phyloP scores from a whole-genome alignment of 2,329 filamentous ascomycete genomes.

The Alternaria hordeiaustralica region DNA sequence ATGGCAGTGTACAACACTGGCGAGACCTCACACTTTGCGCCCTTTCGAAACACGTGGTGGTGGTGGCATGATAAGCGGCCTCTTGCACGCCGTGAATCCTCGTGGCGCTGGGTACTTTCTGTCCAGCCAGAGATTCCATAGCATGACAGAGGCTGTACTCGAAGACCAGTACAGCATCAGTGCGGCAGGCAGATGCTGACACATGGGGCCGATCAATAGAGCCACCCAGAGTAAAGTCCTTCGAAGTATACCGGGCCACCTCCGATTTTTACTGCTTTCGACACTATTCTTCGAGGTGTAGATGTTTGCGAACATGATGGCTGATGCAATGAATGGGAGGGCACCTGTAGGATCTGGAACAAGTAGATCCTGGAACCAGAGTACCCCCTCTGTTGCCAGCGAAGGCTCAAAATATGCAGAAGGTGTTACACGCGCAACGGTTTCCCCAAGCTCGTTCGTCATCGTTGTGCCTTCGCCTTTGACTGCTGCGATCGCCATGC shows the following conservation, averaged over 20 bases:
- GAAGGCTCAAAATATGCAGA: constrained; percentile 54
- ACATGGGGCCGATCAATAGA: constrained; percentile 40
- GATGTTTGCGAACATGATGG: constrained; percentile 58
- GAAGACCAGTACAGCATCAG: constrained; percentile 52
- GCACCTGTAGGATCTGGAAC: constrained; percentile 58
- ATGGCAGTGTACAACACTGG: not conserved
- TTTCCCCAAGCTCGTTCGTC: constrained; percentile 9
- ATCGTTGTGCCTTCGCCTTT: constrained; percentile 7
- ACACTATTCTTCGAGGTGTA: constrained; percentile 33
- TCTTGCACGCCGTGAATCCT: constrained; percentile 34
- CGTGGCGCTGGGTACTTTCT: constrained; percentile 35
- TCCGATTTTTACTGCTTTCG: constrained; percentile 10
- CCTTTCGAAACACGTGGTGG: constrained; percentile 1
- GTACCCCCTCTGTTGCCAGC: constrained; percentile 62
- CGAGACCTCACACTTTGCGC: constrained; percentile 9
- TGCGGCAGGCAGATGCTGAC: constrained; percentile 48
- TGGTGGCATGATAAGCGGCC: constrained; percentile 35
- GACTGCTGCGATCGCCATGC: constrained; percentile 25
- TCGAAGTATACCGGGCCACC: constrained; percentile 28
- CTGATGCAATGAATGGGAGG: constrained; percentile 58
- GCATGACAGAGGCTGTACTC: constrained; percentile 43
- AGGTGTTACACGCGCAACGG: constrained; percentile 2
- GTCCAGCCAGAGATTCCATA: constrained; percentile 45
- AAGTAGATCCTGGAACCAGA: constrained; percentile 67
- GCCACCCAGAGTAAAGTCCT: constrained; percentile 37